Conservation (phyloP, 192 early-diverging fungal species). For the Umbelopsis ramanniana region DNA sequence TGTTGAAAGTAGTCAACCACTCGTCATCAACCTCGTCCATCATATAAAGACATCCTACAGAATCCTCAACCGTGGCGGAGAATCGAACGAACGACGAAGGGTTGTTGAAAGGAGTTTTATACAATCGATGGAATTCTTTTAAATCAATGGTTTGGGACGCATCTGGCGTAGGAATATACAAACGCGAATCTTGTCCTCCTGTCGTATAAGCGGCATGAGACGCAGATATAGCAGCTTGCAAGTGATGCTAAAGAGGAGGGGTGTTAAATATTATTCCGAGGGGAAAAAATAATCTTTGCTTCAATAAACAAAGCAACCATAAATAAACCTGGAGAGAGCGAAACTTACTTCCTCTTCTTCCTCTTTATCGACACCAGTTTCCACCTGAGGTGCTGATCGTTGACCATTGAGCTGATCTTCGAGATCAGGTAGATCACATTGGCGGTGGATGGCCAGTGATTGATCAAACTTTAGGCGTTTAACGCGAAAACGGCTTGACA, state of each 20-base stretch:
- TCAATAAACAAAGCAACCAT: not conserved
- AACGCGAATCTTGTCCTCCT: constrained; percentile 58
- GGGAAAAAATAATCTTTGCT: not conserved
- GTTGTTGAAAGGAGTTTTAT: constrained; percentile 68
- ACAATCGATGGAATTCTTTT: constrained; percentile 64
- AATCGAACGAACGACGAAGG: constrained; percentile 85
- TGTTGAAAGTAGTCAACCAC: constrained; percentile 63
- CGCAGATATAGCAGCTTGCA: constrained; percentile 89
- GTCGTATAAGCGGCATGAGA: constrained; percentile 68
- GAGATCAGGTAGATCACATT: constrained; percentile 82
- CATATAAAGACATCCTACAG: constrained; percentile 85
- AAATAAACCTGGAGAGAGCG: constrained; percentile 25
- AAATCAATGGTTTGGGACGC: constrained; percentile 72
- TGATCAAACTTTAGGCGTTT: constrained; percentile 91
- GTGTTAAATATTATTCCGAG: constrained; percentile 23
- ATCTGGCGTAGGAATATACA: constrained; percentile 93
- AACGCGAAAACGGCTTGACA: constrained; percentile 66
- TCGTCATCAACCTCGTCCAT: constrained; percentile 84
- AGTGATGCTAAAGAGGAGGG: constrained; percentile 70
- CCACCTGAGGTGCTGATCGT: constrained; percentile 66
- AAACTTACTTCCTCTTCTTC: constrained; percentile 83
- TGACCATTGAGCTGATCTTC: constrained; percentile 71
- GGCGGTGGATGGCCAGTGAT: constrained; percentile 79
- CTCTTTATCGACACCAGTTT: constrained; percentile 97
- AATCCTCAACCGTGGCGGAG: constrained; percentile 86